Evolutionary conservation across 2,329 filamentous ascomycete genomes (phyloP).

Genomic region (Setomelanomma holmii): DNA sequence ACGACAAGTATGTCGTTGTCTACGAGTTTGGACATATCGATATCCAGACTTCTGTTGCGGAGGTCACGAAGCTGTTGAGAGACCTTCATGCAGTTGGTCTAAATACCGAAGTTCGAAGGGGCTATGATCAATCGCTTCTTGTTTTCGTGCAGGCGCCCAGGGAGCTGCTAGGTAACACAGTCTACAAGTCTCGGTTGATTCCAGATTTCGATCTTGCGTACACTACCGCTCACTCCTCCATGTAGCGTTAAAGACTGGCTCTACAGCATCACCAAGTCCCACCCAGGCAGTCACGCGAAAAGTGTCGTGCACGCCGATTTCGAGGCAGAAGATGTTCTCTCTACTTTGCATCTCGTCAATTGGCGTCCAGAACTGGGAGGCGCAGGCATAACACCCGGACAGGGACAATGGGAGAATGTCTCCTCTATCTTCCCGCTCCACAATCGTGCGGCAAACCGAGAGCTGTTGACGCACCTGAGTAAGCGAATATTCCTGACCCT

Average conservation of each 20-base stretch:
- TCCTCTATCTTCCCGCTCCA: slow-evolving; percentile 80
- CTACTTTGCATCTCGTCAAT: slow-evolving; percentile 79
- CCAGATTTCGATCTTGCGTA: too few species aligned
- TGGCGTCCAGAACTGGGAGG: slow-evolving; percentile 76
- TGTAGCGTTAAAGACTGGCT: slow-evolving; percentile 89
- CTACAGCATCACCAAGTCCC: slow-evolving; percentile 72
- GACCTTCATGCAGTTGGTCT: slow-evolving; percentile 38
- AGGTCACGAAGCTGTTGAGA: slow-evolving; percentile 29
- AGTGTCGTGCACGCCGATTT: slow-evolving; percentile 67
- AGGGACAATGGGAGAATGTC: slow-evolving; percentile 75
- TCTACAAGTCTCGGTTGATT: slow-evolving; percentile 44
- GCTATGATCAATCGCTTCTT: slow-evolving; percentile 39
- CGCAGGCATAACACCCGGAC: slow-evolving; percentile 74
- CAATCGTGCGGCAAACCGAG: slow-evolving; percentile 75
- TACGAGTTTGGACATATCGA: slow-evolving; percentile 38
- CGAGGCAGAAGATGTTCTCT: slow-evolving; percentile 78
- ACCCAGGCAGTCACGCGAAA: slow-evolving; percentile 57
- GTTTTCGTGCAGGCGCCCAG: slow-evolving; percentile 39
- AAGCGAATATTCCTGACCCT: slow-evolving; percentile 72
- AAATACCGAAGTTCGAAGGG: slow-evolving; percentile 40
- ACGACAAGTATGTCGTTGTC: slow-evolving; percentile 43
- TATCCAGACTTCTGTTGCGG: slow-evolving; percentile 22
- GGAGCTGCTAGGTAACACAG: slow-evolving; percentile 39
- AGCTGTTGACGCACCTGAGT: slow-evolving; percentile 78
- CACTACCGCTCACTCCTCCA: too few species aligned